Conservation (phyloP, 495 filamentous ascomycete species). For the Penicillium soppii region DNA sequence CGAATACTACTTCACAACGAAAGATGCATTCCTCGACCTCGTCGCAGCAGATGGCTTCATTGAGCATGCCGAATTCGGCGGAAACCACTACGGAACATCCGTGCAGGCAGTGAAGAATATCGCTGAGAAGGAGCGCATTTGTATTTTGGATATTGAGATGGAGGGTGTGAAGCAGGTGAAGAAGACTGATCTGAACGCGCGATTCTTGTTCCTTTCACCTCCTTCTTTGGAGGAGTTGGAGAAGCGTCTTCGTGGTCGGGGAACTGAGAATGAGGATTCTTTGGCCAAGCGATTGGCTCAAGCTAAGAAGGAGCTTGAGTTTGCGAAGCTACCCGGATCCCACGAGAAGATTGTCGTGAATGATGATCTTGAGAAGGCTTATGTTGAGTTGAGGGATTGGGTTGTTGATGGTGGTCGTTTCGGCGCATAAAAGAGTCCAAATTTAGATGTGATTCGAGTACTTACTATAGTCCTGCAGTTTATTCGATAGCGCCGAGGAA, state of each 20-base stretch:
- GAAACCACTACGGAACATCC: slow-evolving; percentile 85
- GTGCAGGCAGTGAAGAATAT: slow-evolving; percentile 74
- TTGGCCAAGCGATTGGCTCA: slow-evolving; percentile 73
- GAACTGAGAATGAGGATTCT: slow-evolving; percentile 78
- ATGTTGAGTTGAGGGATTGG: slow-evolving; percentile 71
- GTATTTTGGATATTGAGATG: slow-evolving; percentile 82
- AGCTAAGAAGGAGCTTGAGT: slow-evolving; percentile 81
- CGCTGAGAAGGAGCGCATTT: slow-evolving; percentile 52
- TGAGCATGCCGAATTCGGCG: slow-evolving; percentile 85
- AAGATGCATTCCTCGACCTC: slow-evolving; percentile 67
- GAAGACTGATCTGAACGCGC: slow-evolving; percentile 68
- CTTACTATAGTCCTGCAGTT: too few relatives aligned
- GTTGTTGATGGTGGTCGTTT: slow-evolving; percentile 50
- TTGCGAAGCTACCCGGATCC: slow-evolving; percentile 65
- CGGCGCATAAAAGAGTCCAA: too few relatives aligned
- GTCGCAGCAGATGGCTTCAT: slow-evolving; percentile 74
- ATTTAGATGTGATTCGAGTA: too few relatives aligned
- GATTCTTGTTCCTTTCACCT: slow-evolving; percentile 84
- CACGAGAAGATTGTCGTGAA: slow-evolving; percentile 90
- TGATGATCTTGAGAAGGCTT: slow-evolving; percentile 82
- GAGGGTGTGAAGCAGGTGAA: slow-evolving; percentile 98
- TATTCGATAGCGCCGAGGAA: too few relatives aligned
- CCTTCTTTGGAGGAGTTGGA: slow-evolving; percentile 75
- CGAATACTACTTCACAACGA: slow-evolving; percentile 79
- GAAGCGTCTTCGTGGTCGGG: slow-evolving; percentile 72